Evolutionary conservation across 306 rosid genomes (phyloP).

Genomic region (Quercus rubra): DNA sequence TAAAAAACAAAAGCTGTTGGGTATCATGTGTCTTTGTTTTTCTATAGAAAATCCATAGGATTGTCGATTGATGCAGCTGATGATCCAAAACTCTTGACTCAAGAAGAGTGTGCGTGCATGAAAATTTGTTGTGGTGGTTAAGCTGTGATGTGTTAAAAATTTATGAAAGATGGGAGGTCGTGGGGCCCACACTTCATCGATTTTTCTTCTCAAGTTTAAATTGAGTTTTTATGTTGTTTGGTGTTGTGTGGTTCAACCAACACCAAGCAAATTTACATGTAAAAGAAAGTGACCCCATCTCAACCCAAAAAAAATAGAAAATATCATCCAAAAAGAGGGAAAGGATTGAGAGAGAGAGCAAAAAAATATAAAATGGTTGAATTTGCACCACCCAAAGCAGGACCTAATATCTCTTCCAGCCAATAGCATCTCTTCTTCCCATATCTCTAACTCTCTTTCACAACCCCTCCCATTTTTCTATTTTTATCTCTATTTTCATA

Average conservation of each 20-base stretch:
- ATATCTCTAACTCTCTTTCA: slow-evolving; percentile 50
- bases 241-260: background rate
- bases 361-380: background rate
- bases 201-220: background rate
- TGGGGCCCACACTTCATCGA: background rate
- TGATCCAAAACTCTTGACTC: no score
- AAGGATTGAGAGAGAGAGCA: background rate
- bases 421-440: slow-evolving; percentile 53
- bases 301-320: no score
- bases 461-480: background rate
- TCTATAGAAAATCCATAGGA: no score
- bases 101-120: background rate
- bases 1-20: no score
- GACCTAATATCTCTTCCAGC: slow-evolving; percentile 67
- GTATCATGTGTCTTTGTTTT: no score
- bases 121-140: background rate
- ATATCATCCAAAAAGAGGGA: background rate
- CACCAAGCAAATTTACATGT: background rate
- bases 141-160: background rate
- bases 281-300: background rate
- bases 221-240: background rate
- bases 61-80: no score
- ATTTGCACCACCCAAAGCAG: slow-evolving; percentile 50
- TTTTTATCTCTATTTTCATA: background rate
- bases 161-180: background rate